Evolutionary conservation across 495 filamentous ascomycete genomes (phyloP), one percentile per base, ranked within the genome.

Genomic region (Xylaria palmicola): DNA sequence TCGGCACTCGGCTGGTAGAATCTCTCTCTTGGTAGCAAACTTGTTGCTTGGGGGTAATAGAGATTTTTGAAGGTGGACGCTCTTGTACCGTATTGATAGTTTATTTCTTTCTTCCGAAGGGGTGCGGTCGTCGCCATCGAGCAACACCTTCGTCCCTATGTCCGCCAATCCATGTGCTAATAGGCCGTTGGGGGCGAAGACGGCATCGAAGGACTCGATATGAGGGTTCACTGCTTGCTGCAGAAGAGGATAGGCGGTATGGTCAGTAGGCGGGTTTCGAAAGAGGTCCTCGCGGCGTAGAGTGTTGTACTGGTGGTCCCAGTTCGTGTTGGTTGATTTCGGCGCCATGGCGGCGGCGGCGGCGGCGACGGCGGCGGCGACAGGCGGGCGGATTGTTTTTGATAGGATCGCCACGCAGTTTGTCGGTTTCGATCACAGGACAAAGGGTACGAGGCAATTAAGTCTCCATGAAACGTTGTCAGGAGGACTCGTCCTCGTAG

Each of bases 161-260:
- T 98, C 94, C 68, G 83, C 84, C 55, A 97, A 66, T 12, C 83
- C 91, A 22, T 87, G 85, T 51, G 90, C 87, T 43, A 98, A 75
- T 24, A 96, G 81, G 63, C 77, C 82, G 60, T 75, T 68, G 66
- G 76, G 78, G 13, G 86, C 86, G 68, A 97, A 92, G 39, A 97
- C 78, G n/a, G 90, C 88, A 79, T 98, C 96, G 85, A 97, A 98
- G 8, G 94, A 93, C 63, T 97, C 86, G 70, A 97, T 86, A 72
- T 98, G 94, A 32, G 94, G 94, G 59, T 87, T 81, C 61, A 97
- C 85, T 2, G 93, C 90, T 40, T 83, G 85, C 48, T 90, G 87
- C 45, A 98, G 82, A 12, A 90, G 83, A 3, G 94, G 94, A 71
- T 94, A 98, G 53, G 94, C 91, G 13, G 92, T 89, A 48, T 83